phyloP scores from a whole-genome alignment of 1,284 basidiomycete genomes.

The Ceratobasidium sp. region DNA sequence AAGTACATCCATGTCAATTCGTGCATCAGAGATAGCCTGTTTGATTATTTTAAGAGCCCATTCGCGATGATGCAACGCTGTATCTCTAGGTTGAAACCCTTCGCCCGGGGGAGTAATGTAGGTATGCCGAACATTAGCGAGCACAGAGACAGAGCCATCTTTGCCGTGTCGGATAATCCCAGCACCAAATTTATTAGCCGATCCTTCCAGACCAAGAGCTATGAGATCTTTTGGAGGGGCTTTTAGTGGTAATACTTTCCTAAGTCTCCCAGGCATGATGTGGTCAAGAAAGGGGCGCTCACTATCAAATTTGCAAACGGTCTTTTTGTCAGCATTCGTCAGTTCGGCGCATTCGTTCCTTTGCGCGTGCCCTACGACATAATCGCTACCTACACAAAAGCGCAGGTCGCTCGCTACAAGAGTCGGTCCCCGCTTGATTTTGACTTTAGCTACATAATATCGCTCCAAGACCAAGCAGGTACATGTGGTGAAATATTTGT shows the following conservation, averaged over 20 bases:
- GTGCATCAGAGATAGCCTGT: slow-evolving; percentile 78
- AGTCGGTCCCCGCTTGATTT: too few relatives aligned
- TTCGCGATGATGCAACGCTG: slow-evolving; percentile 93
- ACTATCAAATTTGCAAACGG: too few relatives aligned
- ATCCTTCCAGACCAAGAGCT: slow-evolving; percentile 90
- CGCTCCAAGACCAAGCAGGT: too few relatives aligned
- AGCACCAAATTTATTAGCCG: slow-evolving; percentile 97
- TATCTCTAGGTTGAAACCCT: slow-evolving; percentile 95
- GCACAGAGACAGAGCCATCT: slow-evolving; percentile 69
- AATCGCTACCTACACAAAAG: too few relatives aligned
- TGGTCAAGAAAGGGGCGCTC: background rate
- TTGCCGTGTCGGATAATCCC: slow-evolving; percentile 87
- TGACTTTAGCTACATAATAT: too few relatives aligned
- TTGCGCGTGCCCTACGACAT: too few relatives aligned
- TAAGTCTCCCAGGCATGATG: slow-evolving; percentile 27
- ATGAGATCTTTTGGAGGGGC: slow-evolving; percentile 47
- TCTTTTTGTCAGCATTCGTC: too few relatives aligned
- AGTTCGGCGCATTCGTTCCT: too few relatives aligned
- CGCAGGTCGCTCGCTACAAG: too few relatives aligned
- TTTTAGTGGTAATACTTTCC: slow-evolving; percentile 37
- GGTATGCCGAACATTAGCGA: slow-evolving; percentile 92
- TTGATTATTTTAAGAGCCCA: slow-evolving; percentile 88
- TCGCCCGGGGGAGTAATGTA: slow-evolving; percentile 98
- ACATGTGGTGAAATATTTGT: too few relatives aligned
- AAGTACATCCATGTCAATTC: slow-evolving; percentile 73